Base-by-base conservation (phyloP, 805 yeast genomes). In the Schwanniomyces polymorphus region DNA sequence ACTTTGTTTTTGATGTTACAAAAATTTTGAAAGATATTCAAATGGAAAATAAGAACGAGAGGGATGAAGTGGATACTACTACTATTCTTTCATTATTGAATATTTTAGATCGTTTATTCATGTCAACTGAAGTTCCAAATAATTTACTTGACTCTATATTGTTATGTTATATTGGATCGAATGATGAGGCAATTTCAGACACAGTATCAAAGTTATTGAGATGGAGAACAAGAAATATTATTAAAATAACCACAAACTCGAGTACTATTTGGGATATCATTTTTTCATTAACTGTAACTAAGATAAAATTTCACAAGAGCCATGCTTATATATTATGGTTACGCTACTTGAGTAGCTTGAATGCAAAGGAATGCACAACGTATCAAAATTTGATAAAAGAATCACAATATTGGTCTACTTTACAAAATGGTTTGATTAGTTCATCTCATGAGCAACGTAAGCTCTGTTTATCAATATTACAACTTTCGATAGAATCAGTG, bases 361-460 rank as follows among this genome's bases (percentile, higher is more conserved):
- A 33, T n/a, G 27, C 51, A 50, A 4, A 39, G 12, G n/a, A 40
- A 25, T 48, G 52, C 29, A 23, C 10, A 0, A 48, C 51, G 6
- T 72, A 65, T 40, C 78, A 75, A 44, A 27, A 42, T 0, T 16
- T 37, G 11, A 42, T 67, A 2, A 50, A 54, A 21, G 29, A 48
- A 7, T 65, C 65, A 2, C 51, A 55, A 1, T 85, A 83, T 53
- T 88, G 95, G 94, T 41, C 49, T 4, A 56, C 59, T 11, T 59
- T 88, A 17, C 88, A 86, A 56, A 52, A 54, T 23, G 86, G 88
- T 2, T 64, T 88, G 34, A 72, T 76, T 12, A 75, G 82, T 45
- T 56, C 63, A 2, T 67, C 77, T 1, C 91, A 86, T 57, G 95
- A 88, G 48, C 81, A 77, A 46, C 76, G 88, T 43, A 90, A 89